A percentile compares a stretch with the other conserved stretches of the same genome.
Conservation (phyloP, 495 filamentous ascomycete species). For the Lasiosphaeria ovina region DNA sequence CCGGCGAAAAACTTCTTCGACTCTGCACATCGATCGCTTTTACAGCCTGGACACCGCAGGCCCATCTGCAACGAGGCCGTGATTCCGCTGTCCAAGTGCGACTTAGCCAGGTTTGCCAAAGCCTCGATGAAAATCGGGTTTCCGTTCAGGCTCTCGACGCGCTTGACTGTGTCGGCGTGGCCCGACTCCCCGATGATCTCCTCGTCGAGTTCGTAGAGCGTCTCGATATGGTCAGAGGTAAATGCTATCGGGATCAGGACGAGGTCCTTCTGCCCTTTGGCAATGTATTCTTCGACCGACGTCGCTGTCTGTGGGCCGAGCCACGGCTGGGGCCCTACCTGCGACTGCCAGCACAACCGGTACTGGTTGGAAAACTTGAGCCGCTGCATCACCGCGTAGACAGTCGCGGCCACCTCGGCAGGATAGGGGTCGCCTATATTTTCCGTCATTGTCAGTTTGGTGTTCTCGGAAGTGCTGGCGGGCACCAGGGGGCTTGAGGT, state of each 20-base stretch:
- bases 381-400: slow-evolving; percentile 91
- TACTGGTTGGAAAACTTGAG: slow-evolving; percentile 85
- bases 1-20: slow-evolving; percentile 91
- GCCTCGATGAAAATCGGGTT: slow-evolving; percentile 88
- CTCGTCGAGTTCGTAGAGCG: slow-evolving; percentile 89
- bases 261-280: slow-evolving; percentile 86
- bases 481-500: no score
- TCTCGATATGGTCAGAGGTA: slow-evolving; percentile 98
- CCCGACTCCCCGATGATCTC: slow-evolving; percentile 93
- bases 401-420: slow-evolving; percentile 95
- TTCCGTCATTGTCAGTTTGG: slow-evolving; percentile 11
- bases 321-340: slow-evolving; percentile 95
- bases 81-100: slow-evolving; percentile 68
- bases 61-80: slow-evolving; percentile 78
- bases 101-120: slow-evolving; percentile 79
- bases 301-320: slow-evolving; percentile 88
- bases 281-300: slow-evolving; percentile 84
- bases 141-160: slow-evolving; percentile 90
- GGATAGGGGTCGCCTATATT: slow-evolving; percentile 85
- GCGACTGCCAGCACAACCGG: slow-evolving; percentile 95
- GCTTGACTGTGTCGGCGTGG: slow-evolving; percentile 74
- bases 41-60: slow-evolving; percentile 90
- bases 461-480: neutral
- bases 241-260: slow-evolving; percentile 95
- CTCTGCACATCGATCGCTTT: slow-evolving; percentile 81